A percentile compares a stretch with the other conserved stretches of the same genome.
These are phyloP conservation scores for Boletus fagicola DNA, from an alignment of 768 basidiomycete genomes.

Conservation along the genomic window DNA sequence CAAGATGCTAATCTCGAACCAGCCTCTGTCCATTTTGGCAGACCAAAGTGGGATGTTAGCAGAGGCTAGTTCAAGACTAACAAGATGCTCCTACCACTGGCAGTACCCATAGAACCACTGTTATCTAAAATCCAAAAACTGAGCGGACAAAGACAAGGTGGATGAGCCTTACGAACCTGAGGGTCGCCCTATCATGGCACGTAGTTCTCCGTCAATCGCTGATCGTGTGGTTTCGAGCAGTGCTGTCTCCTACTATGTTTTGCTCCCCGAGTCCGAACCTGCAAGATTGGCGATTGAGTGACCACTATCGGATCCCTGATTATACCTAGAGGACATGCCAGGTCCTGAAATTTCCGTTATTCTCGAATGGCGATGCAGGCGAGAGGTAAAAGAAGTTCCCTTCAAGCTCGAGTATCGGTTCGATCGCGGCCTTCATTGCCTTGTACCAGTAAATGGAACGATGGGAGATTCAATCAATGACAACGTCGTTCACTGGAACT, in stretches of 20 bases:
- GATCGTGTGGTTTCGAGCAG: not conserved
- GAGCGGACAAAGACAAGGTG: not conserved
- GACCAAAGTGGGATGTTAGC: too few species aligned
- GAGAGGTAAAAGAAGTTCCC: too few species aligned
- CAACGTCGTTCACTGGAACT: too few species aligned
- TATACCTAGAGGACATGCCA: not conserved
- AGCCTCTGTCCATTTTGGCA: too few species aligned
- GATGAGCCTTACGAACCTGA: not conserved
- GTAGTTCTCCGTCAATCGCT: not conserved
- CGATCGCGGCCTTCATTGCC: not conserved
- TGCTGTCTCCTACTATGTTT: not conserved
- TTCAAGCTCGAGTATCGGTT: too few species aligned
- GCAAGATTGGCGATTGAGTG: not conserved
- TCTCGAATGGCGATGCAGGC: too few species aligned
- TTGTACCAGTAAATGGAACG: not conserved
- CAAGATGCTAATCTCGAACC: too few species aligned
- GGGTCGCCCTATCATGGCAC: not conserved
- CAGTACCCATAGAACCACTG: too few species aligned
- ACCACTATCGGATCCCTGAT: not conserved
- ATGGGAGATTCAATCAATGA: too few species aligned
- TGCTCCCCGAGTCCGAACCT: not conserved
- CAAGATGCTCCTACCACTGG: too few species aligned
- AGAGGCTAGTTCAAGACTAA: too few species aligned
- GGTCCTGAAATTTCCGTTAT: not conserved
- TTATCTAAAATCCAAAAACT: not conserved